These are phyloP conservation scores for Stagonosporopsis chrysanthemi DNA, from an alignment of 2,329 filamentous ascomycete species.

Conservation along the genomic window DNA sequence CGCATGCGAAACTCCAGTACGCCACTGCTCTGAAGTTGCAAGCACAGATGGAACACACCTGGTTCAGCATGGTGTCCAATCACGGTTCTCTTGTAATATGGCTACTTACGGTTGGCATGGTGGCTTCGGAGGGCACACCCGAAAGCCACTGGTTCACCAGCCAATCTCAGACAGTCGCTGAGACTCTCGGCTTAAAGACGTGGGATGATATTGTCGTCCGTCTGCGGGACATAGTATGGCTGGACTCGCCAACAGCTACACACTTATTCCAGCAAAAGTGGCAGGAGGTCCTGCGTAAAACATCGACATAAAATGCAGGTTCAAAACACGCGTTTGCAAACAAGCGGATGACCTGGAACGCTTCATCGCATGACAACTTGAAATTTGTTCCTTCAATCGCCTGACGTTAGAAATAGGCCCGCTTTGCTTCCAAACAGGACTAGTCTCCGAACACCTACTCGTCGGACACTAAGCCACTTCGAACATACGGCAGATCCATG, in stretches of 20 bases:
- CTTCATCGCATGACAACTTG: neutral
- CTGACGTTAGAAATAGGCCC: conserved; percentile 2
- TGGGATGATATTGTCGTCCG: conserved; percentile 15
- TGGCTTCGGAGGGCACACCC: conserved; percentile 17
- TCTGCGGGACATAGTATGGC: conserved; percentile 23
- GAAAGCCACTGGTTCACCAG: conserved; percentile 25
- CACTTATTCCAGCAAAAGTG: conserved; percentile 17
- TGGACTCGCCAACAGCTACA: conserved; percentile 10
- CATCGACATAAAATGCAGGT: neutral
- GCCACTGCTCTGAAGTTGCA: conserved; percentile 21
- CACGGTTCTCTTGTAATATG: conserved; percentile 21
- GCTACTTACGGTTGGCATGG: conserved; percentile 28
- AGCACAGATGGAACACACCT: conserved; percentile 14
- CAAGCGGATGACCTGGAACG: too few relatives aligned
- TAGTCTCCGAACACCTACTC: conserved; percentile 22
- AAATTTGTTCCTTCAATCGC: neutral
- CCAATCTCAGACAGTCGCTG: conserved; percentile 8
- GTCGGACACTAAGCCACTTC: conserved; percentile 3
- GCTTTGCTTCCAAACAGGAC: conserved; percentile 7
- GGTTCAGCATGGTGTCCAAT: conserved; percentile 3
- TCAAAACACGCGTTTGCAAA: neutral
- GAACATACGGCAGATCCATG: neutral
- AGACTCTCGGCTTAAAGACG: neutral
- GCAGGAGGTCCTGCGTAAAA: conserved; percentile 9
- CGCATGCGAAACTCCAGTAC: conserved; percentile 51